phyloP scores from a whole-genome alignment of 169 alveolate species.

The Nephromyces sp. region DNA sequence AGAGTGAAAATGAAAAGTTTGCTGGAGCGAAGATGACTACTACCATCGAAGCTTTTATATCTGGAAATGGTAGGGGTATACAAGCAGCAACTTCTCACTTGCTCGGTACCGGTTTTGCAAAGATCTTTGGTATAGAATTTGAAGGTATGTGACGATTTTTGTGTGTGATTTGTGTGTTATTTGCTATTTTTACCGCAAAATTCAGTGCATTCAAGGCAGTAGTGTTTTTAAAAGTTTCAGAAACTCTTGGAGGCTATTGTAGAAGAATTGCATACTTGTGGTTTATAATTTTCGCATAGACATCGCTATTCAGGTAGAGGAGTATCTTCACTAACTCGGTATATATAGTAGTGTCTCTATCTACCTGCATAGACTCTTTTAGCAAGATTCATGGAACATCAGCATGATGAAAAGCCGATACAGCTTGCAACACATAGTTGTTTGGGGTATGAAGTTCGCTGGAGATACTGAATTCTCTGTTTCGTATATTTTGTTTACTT shows the following conservation, averaged over 20 bases:
- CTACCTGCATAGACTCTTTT: too few species aligned
- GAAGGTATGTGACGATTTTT: conserved; percentile 42
- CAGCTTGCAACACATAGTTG: too few species aligned
- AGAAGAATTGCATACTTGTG: neutral
- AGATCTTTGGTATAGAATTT: conserved; percentile 90
- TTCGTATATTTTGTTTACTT: too few species aligned
- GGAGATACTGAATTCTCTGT: too few species aligned
- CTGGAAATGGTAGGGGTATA: conserved; percentile 96
- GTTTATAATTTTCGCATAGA: too few species aligned
- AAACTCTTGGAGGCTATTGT: neutral
- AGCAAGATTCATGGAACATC: too few species aligned
- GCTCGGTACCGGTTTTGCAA: conserved; percentile 96
- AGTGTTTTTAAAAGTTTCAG: neutral
- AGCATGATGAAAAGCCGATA: too few species aligned
- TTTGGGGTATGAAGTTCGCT: too few species aligned
- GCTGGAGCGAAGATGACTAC: conserved; percentile 98
- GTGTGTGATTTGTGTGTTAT: neutral
- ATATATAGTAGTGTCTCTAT: too few species aligned
- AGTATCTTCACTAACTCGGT: too few species aligned
- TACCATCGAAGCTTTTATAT: conserved; percentile 90
- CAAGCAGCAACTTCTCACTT: conserved; percentile 95
- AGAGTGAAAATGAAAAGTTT: conserved; percentile 92
- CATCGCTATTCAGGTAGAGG: too few species aligned
- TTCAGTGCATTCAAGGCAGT: neutral
- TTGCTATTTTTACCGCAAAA: neutral